Percentiles rank a stretch among this genome's conserved stretches.
These are phyloP conservation scores for Colletotrichum filicis DNA, from an alignment of 2,329 filamentous ascomycete genomes.

Conservation along the genomic window DNA sequence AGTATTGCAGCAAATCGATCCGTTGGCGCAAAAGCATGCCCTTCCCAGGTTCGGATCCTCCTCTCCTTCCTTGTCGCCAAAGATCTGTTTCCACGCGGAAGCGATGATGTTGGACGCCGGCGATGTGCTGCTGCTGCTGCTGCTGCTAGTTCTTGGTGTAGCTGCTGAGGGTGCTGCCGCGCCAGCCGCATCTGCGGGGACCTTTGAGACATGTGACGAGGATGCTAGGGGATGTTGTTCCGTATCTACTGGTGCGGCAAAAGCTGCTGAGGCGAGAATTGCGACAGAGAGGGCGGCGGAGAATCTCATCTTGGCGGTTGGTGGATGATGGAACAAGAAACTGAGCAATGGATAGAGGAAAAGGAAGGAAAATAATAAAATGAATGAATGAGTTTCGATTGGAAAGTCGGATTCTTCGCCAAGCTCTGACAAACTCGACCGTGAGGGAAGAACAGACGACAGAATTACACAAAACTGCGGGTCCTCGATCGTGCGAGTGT, in stretches of 20 bases:
- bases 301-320: slow-evolving; percentile 11
- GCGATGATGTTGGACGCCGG: not conserved
- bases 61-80: not conserved
- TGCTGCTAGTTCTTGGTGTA: not conserved
- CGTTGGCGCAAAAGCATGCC: slow-evolving; percentile 43
- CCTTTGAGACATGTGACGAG: too few relatives aligned
- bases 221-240: slow-evolving; percentile 17
- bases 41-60: not conserved
- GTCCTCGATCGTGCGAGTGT: not conserved
- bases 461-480: not conserved
- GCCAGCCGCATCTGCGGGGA: not conserved
- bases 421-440: not conserved
- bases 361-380: not conserved
- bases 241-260: slow-evolving; percentile 13
- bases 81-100: slow-evolving; percentile 15
- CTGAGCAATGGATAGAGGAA: not conserved
- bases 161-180: not conserved
- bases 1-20: slow-evolving; percentile 42
- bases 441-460: not conserved
- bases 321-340: not conserved
- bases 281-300: not conserved
- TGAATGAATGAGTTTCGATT: not conserved
- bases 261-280: not conserved
- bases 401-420: too few relatives aligned
- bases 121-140: not conserved